A percentile compares a stretch with the other conserved stretches of the same genome.
These are phyloP conservation scores for Coniella lustricola DNA, from an alignment of 2,329 filamentous ascomycete species.

Conservation along the genomic window DNA sequence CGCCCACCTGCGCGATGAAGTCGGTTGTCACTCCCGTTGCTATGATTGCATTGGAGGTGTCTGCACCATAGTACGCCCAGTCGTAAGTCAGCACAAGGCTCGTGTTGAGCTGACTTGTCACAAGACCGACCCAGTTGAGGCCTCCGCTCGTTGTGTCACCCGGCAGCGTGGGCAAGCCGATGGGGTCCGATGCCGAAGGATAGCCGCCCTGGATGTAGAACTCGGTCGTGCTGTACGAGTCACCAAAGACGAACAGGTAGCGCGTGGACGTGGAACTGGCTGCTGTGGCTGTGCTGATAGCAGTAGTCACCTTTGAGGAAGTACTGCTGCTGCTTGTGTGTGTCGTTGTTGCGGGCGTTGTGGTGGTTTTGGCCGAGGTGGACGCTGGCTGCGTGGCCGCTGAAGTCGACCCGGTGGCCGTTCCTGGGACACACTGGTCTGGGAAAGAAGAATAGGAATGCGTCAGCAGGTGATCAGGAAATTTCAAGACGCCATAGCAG, in stretches of 20 bases:
- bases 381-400: background rate
- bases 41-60: conserved; percentile 6
- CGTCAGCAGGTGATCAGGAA: too few relatives aligned
- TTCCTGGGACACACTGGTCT: conserved; percentile 8
- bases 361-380: background rate
- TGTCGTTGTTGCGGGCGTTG: background rate
- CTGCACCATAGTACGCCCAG: conserved; percentile 10
- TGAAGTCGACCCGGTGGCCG: background rate
- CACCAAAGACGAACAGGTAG: conserved; percentile 7
- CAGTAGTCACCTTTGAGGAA: background rate
- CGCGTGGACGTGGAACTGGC: background rate
- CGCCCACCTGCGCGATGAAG: conserved; percentile 8
- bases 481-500: too few relatives aligned
- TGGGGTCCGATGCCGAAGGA: conserved; percentile 7
- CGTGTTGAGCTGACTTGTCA: conserved; percentile 9
- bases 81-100: conserved; percentile 8
- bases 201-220: conserved; percentile 11
- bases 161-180: conserved; percentile 3
- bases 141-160: conserved; percentile 6
- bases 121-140: conserved; percentile 9
- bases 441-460: too few relatives aligned
- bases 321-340: background rate
- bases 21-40: conserved; percentile 4
- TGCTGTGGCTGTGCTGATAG: background rate
- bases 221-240: conserved; percentile 5